Conservation (phyloP, 306 rosid genomes). For the Citrullus amarus region DNA sequence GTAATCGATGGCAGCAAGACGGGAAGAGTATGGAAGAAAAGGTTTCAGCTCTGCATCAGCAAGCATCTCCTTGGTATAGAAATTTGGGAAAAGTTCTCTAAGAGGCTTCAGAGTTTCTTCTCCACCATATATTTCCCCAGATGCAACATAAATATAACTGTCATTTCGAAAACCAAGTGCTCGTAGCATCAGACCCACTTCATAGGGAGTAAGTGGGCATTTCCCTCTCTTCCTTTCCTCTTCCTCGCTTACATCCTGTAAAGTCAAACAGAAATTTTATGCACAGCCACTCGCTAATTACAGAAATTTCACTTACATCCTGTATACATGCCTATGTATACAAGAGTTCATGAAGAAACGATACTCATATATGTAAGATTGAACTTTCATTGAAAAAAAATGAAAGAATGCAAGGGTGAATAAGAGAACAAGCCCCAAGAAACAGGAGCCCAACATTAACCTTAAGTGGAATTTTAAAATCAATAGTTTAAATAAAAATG, state of each 20-base stretch:
- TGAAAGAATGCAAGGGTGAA: no score
- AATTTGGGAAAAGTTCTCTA: slow-evolving; percentile 82
- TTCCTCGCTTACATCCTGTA: slow-evolving; percentile 76
- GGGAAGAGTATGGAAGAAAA: slow-evolving; percentile 80
- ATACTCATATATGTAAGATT: neutral
- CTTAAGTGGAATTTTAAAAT: neutral
- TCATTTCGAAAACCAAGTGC: slow-evolving; percentile 93
- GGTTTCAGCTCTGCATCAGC: slow-evolving; percentile 70
- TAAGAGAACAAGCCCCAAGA: no score
- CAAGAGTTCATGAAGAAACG: neutral
- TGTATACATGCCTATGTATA: neutral
- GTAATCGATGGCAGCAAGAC: slow-evolving; percentile 95
- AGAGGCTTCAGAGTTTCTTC: slow-evolving; percentile 90
- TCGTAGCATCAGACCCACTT: slow-evolving; percentile 88
- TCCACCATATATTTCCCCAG: slow-evolving; percentile 98
- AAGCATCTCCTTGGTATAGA: slow-evolving; percentile 92
- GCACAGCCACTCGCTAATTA: neutral
- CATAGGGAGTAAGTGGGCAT: slow-evolving; percentile 94
- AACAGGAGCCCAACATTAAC: no score
- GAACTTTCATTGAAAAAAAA: no score
- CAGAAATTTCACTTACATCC: neutral
- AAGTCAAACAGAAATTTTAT: slow-evolving; percentile 1
- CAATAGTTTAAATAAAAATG: neutral
- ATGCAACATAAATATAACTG: slow-evolving; percentile 82
- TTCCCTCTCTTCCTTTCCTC: slow-evolving; percentile 93